Evolutionary conservation across 768 basidiomycete species (phyloP), one percentile per base, ranked within the genome.

Genomic region (Boletus huronensis): DNA sequence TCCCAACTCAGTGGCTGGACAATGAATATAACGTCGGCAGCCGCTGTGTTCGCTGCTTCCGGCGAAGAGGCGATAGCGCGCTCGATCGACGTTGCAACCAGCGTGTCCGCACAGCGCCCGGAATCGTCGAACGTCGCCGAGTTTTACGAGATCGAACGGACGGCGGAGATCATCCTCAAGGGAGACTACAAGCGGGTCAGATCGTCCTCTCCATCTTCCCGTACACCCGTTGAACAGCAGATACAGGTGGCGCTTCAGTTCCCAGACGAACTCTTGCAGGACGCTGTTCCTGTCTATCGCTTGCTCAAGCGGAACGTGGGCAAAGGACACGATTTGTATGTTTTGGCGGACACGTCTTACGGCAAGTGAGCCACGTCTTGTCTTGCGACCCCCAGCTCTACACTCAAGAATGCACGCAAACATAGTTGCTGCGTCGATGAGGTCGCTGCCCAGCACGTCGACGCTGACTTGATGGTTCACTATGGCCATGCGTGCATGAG

Each of bases 401-500:
- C 38, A 31, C 53, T 64, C 26, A 57, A 25, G 31, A 7, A 23
- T 31, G 25, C 35, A 32, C 36, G 6, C 34, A 7, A 35, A 50
- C 45, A n/a, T 41, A 64, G 95, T 64, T 99, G 97, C 64, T 98
- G 97, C 67, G 93, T 96, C 3, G 97, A 99, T 64, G 92, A 98
- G 61, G 88, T 98, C 6, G 89, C 94, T 6, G 94, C 96, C 4
- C 87, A 93, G 63, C 97, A 99, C 65, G 85, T 94, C 43, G 85
- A 94, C 58, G 93, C 94, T 0, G 91, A 98, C 65, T 83, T 86
- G 8, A 79, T 97, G 58, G 86, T 99, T 3, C 96, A 99, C 65
- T 98, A 97, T 64, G 96, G 96, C 2, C 90, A 97, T 74, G 94
- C 96, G 0, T 99, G 97, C 69, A 82, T 98, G 77, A 93, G 89